Conservation (phyloP, 2,329 filamentous ascomycete genomes). For the Aureobasidium sp. region DNA sequence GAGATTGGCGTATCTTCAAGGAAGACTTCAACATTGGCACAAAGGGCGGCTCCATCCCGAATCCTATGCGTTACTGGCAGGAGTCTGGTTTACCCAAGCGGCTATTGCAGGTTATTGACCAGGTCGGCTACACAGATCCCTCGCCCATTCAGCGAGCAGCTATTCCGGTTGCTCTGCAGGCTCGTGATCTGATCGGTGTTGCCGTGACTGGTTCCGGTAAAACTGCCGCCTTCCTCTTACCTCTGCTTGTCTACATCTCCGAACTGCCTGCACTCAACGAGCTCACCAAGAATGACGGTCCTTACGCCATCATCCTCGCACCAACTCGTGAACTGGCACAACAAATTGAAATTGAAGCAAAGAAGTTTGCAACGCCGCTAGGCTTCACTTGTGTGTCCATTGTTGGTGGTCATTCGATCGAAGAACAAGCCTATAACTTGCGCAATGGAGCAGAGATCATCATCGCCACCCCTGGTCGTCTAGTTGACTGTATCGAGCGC, state of each 20-base stretch:
- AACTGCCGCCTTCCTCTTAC: constrained; percentile 89
- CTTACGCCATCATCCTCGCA: constrained; percentile 93
- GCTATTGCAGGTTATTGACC: constrained; percentile 72
- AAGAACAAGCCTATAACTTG: constrained; percentile 86
- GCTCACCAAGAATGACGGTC: constrained; percentile 83
- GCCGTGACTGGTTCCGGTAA: constrained; percentile 98
- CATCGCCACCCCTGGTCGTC: constrained; percentile 94
- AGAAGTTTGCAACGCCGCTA: constrained; percentile 82
- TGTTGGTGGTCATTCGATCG: constrained; percentile 92
- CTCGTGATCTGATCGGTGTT: constrained; percentile 93
- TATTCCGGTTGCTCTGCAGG: constrained; percentile 89
- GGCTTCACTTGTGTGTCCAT: constrained; percentile 95
- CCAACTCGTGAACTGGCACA: constrained; percentile 96
- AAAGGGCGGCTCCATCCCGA: constrained; percentile 84
- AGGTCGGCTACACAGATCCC: constrained; percentile 86
- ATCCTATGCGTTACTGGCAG: constrained; percentile 91
- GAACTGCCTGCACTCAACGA: constrained; percentile 81
- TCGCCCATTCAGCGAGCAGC: constrained; percentile 88
- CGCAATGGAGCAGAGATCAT: constrained; percentile 94
- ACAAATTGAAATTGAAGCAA: constrained; percentile 91
- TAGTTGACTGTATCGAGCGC: constrained; percentile 94
- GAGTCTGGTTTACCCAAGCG: constrained; percentile 75
- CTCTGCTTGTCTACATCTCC: constrained; percentile 88
- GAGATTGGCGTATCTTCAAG: constrained; percentile 99
- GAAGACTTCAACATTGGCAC: constrained; percentile 96